A percentile compares a stretch with the other conserved stretches of the same genome.
phyloP scores from a whole-genome alignment of 768 basidiomycete species.

The Hemileccinum impolitum region DNA sequence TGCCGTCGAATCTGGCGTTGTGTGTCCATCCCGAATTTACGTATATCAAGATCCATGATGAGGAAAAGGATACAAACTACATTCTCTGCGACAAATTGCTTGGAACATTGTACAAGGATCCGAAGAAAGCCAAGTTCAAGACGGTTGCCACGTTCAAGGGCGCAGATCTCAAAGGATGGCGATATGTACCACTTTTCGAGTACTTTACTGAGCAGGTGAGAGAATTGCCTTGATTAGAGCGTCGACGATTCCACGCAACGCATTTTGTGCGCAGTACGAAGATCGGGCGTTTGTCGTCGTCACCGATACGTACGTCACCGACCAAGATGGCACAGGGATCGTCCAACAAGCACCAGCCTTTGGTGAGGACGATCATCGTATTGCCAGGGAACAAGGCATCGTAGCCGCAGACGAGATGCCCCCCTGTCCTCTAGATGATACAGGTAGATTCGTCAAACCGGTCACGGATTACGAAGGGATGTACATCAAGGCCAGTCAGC shows the following conservation, averaged over 20 bases:
- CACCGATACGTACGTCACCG: slow-evolving; percentile 90
- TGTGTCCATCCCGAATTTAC: slow-evolving; percentile 96
- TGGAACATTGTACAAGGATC: slow-evolving; percentile 89
- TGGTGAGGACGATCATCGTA: slow-evolving; percentile 97
- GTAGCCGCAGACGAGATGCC: slow-evolving; percentile 89
- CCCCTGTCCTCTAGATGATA: slow-evolving; percentile 93
- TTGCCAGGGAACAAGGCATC: slow-evolving; percentile 81
- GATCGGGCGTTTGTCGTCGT: slow-evolving; percentile 89
- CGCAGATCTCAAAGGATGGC: slow-evolving; percentile 92
- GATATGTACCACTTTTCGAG: slow-evolving; percentile 92
- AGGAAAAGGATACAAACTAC: slow-evolving; percentile 80
- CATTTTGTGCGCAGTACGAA: slow-evolving; percentile 59
- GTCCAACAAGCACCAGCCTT: slow-evolving; percentile 99
- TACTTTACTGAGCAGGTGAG: slow-evolving; percentile 92
- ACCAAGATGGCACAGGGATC: slow-evolving; percentile 92
- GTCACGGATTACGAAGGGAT: slow-evolving; percentile 87
- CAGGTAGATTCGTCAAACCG: slow-evolving; percentile 81
- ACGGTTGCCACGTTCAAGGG: slow-evolving; percentile 87
- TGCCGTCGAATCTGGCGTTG: slow-evolving; percentile 91
- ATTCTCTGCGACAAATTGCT: slow-evolving; percentile 90
- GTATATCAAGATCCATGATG: slow-evolving; percentile 95
- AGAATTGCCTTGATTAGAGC: neutral
- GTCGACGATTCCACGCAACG: neutral
- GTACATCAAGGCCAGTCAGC: slow-evolving; percentile 73
- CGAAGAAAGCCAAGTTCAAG: slow-evolving; percentile 95